Evolutionary conservation across 2,329 filamentous ascomycete species (phyloP), one percentile per base, ranked within the genome.

Genomic region (Colletotrichum musicola): DNA sequence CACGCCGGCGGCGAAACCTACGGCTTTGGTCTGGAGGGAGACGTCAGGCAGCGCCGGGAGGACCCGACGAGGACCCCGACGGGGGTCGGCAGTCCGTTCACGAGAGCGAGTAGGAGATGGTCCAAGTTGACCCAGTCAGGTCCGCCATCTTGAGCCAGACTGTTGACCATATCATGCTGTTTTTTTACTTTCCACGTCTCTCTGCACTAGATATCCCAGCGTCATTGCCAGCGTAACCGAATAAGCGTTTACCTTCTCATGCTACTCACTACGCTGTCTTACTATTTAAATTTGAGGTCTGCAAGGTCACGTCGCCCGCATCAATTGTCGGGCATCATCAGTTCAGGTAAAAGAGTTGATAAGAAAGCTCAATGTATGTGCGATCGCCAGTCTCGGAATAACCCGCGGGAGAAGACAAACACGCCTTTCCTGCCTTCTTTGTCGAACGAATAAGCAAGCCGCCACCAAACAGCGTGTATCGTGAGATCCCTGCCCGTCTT

Each of bases 1-100:
- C 68, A 71, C 30, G 69, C 69, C n/a, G 73, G 72, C 14, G 67
- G 53, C 30, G 67, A 75, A 30, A 72, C 73, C 54, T 77, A 77
- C 44, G 75, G 75, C 1, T 78, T 78, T 46, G 76, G 75, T 14
- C 60, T 77, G 4, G 75, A 77, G 56, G 76, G 76, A 1, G 75
- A 77, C 18, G 75, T 77, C 6, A 71, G 75, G 59, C 59, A 69
- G n/a, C 59, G 68, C 14, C 27, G 25, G 10, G 66, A 69, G 35
- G 54, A 59, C 5, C 27, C 66, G 10, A 44, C 50, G n/a, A 51
- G 66, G 44, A 54, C 66, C 27, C 66, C 66, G 7, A 56, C 66
- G 13, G 55, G 54, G 20, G 16, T 68, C 6, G 60, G 53, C 6
- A 69, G 67, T 27, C 67, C 67, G 3, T 69, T 69, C 4, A 56